A percentile compares a stretch with the other conserved stretches of the same genome.
Conservation (phyloP, 2,329 filamentous ascomycete species). For the Microcyclospora tardicrescens region DNA sequence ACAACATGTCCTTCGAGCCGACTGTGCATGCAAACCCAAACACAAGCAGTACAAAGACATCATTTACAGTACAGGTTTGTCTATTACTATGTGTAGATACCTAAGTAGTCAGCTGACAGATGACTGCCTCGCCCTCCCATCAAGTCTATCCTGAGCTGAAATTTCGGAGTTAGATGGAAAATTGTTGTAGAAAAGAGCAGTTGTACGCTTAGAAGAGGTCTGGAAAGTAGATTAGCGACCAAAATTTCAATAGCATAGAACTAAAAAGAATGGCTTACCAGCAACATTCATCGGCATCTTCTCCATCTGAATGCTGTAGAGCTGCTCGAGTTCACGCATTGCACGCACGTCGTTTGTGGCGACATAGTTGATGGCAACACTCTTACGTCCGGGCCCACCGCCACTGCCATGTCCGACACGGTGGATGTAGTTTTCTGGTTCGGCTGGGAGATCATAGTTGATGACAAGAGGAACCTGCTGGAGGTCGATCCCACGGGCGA, state of each 20-base stretch:
- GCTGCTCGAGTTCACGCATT: conserved; percentile 99
- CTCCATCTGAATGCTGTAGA: conserved; percentile 99
- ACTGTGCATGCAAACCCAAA: no score
- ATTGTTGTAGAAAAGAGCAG: no score
- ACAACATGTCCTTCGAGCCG: no score
- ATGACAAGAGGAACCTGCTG: conserved; percentile 99
- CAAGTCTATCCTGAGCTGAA: no score
- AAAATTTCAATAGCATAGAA: background rate
- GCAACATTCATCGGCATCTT: conserved; percentile 97
- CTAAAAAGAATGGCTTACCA: no score
- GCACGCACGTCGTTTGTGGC: conserved; percentile 98
- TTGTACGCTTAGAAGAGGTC: conserved; percentile 26
- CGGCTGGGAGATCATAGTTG: conserved; percentile 98
- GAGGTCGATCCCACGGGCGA: conserved; percentile 99
- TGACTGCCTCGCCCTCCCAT: no score
- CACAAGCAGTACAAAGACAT: no score
- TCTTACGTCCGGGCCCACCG: conserved; percentile 99
- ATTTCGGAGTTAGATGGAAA: no score
- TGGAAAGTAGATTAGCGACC: conserved; percentile 29
- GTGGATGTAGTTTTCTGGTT: conserved; percentile 99
- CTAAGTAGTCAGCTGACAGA: no score
- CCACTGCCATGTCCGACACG: conserved; percentile 98
- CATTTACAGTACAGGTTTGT: no score
- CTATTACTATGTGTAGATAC: no score
- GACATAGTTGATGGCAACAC: conserved; percentile 99